Base-by-base conservation (phyloP, 2,329 filamentous ascomycete genomes). In the Fusarium dlaminii region DNA sequence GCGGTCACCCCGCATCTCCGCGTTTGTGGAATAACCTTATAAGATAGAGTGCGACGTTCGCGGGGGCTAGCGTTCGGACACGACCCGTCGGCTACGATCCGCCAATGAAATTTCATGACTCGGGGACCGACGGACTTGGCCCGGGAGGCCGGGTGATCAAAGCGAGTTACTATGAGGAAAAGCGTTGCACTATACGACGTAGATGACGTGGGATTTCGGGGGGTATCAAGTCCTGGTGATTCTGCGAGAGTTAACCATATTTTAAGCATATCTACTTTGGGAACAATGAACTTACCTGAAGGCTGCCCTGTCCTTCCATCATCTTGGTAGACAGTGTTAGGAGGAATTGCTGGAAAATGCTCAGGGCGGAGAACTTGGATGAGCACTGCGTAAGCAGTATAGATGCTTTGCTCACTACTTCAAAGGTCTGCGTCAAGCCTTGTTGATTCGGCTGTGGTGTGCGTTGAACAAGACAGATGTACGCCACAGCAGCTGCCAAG, bases 381-480 rank as follows among this genome's bases (percentile, higher is more conserved):
- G 70, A 60, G 36, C 65, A 72, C 39, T 72, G 63, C 1, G 70
- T 72, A 0, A 72, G 40, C 0, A 72, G 4, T 6, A 72, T 66
- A 8, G 70, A 72, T 0, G 70, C 68, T 36, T 72, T 72, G 27
- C 63, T 72, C 20, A 69, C 54, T n/a, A 72, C 43, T 13, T 72
- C 68, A 10, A 72, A 72, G 0, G 48, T 72, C 5, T 72, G 68
- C 0, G 70, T 56, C 22, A 72, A 55, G 8, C 55, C 68, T 6
- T 45, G 27, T 6, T 72, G 70, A 1, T 46, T 55, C 1, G 24
- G n/a, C 6, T 56, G 46, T 0, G 63, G 29, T 24, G 36, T 4
- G 0, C 37, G 27, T 4, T 71, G 68, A 20, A 45, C 40, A 0
- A 72, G 58, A 3, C 58, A 65, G 0, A 72, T 17, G 17, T 72